Evolutionary conservation across 2,329 filamentous ascomycete species (phyloP), one percentile per base, ranked within the genome.

Genomic region (Claviceps cyperi): DNA sequence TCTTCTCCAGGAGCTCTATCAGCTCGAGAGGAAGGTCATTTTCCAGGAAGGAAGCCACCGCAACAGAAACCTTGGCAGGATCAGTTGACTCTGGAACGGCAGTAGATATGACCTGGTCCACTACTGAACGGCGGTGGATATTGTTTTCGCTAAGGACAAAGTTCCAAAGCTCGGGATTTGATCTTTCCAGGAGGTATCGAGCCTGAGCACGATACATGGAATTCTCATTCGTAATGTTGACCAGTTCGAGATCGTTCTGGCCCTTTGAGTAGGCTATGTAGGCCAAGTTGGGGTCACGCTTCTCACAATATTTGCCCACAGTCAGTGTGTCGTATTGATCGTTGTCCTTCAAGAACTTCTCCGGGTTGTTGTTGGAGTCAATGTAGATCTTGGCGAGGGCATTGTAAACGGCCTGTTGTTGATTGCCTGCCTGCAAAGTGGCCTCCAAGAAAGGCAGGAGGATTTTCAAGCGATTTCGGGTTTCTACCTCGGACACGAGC

Each of bases 161-260:
- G 48, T 77, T 76, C 94, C 94, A 98, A 46, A 98, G 81, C 66
- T 98, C 92, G 2, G 74, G 66, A 61, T 98, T 92, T 38, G 86
- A 84, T 57, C 92, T 84, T 61, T 96, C 90, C 48, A 98, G 74
- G 22, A 98, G 77, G 68, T 98, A 98, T 38, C 92, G 84, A 52
- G 90, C 91, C 68, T 98, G 92, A n/a, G 86, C 86, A 60, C 90
- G 85, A 77, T 95, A 98, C 92, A 98, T 98, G n/a, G 87, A 83
- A 71, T 98, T 98, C 70, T 98, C 94, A 60, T 97, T 98, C 62
- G 92, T 97, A 62, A 98, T 91, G 67, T 86, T 92, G 69, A 98
- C 91, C 51, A 98, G 78, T 70, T 98, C 94, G 35, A 98, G 71
- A 62, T 98, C 92, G 57, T 98, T 98, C 69, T 96, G 87, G 19